A percentile compares a stretch with the other conserved stretches of the same genome.
These are phyloP conservation scores for Kwoniella bestiolae DNA, from an alignment of 768 basidiomycete species.

Conservation along the genomic window DNA sequence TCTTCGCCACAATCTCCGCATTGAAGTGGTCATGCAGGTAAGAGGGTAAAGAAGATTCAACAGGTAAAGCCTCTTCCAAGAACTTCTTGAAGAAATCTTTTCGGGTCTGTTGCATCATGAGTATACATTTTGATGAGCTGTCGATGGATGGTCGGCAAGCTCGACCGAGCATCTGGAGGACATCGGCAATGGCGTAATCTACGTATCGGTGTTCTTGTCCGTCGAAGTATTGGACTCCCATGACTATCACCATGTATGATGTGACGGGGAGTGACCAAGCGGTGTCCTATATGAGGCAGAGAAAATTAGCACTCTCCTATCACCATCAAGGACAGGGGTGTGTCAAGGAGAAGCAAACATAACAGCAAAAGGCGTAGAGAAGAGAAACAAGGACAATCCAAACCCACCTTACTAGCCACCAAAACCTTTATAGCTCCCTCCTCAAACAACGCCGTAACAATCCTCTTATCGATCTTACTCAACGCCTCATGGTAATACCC, in stretches of 20 bases:
- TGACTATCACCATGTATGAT: conserved; percentile 97
- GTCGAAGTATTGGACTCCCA: conserved; percentile 98
- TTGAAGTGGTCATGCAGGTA: conserved; percentile 97
- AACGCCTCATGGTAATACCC: conserved; percentile 96
- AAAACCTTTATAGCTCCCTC: conserved; percentile 93
- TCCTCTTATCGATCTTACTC: conserved; percentile 86
- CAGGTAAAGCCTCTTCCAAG: conserved; percentile 93
- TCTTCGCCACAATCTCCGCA: conserved; percentile 96
- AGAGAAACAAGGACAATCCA: not conserved
- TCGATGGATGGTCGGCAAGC: conserved; percentile 91
- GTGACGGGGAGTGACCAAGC: conserved; percentile 94
- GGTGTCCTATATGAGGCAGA: conserved; percentile 71
- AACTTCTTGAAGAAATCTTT: conserved; percentile 99
- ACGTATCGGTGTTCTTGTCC: conserved; percentile 97
- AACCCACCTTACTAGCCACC: conserved; percentile 83
- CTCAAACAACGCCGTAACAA: conserved; percentile 88
- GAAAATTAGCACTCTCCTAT: too few relatives aligned
- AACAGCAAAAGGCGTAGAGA: not conserved
- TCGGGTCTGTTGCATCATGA: conserved; percentile 96
- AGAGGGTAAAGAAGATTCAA: conserved; percentile 91
- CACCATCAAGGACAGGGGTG: too few relatives aligned
- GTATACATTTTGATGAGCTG: conserved; percentile 84
- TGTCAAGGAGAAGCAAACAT: too few relatives aligned
- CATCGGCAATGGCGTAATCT: conserved; percentile 97
- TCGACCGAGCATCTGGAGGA: conserved; percentile 99